These are phyloP conservation scores for Neonectria ditissima DNA, from an alignment of 2,329 filamentous ascomycete species.

Conservation along the genomic window DNA sequence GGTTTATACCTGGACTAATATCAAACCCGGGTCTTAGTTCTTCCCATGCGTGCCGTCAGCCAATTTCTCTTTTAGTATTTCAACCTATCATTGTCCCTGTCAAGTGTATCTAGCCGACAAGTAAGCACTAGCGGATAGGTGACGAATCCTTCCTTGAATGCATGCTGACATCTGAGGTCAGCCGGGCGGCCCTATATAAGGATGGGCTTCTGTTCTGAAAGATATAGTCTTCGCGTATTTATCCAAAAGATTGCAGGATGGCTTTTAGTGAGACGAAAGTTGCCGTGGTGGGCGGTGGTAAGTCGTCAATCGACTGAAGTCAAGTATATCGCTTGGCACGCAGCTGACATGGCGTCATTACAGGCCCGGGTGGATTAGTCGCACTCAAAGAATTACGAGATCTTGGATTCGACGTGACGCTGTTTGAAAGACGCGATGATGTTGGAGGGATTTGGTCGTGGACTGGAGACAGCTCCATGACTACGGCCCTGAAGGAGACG, in stretches of 20 bases:
- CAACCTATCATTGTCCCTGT: background rate
- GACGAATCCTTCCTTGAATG: too few species aligned
- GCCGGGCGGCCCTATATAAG: background rate
- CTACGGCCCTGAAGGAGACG: constrained; percentile 8
- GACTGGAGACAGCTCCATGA: constrained; percentile 5
- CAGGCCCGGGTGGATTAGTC: background rate
- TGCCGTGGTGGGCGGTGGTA: background rate
- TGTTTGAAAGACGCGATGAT: constrained; percentile 8
- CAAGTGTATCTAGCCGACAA: background rate
- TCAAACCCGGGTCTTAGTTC: background rate
- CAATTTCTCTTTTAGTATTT: background rate
- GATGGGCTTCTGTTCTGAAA: background rate
- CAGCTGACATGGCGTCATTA: background rate
- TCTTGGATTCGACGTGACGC: constrained; percentile 1
- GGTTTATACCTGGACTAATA: background rate
- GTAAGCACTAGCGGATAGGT: background rate
- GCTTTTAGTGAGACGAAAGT: background rate
- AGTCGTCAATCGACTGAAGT: background rate
- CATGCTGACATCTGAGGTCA: background rate
- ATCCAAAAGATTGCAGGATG: background rate
- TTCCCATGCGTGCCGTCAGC: background rate
- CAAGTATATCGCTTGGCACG: background rate
- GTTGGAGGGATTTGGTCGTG: constrained; percentile 13
- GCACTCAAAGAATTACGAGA: constrained; percentile 8
- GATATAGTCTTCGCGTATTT: background rate